phyloP scores from a whole-genome alignment of 1,139 yeast genomes.

The Protomyces gravidus region DNA sequence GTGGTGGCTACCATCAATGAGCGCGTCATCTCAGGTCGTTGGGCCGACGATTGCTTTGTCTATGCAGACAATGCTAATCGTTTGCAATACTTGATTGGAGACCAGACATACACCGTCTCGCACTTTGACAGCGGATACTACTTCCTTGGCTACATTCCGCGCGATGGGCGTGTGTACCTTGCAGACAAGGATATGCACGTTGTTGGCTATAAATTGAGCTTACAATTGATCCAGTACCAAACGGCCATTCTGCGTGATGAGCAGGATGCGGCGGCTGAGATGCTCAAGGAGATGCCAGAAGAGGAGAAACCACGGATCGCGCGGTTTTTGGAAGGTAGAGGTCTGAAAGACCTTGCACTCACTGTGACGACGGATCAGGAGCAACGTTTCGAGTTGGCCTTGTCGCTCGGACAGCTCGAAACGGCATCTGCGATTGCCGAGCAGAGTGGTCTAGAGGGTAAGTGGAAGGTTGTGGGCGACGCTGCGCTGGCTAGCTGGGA shows the following conservation, averaged over 20 bases:
- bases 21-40: slow-evolving; percentile 77
- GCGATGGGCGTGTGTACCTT: slow-evolving; percentile 83
- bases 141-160: slow-evolving; percentile 80
- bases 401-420: slow-evolving; percentile 60
- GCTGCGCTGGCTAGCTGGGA: slow-evolving; percentile 74
- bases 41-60: slow-evolving; percentile 95
- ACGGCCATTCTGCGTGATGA: slow-evolving; percentile 94
- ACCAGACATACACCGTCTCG: slow-evolving; percentile 83
- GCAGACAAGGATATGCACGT: slow-evolving; percentile 87
- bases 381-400: slow-evolving; percentile 78
- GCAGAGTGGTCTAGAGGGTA: slow-evolving; percentile 51
- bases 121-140: slow-evolving; percentile 89
- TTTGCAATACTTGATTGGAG: slow-evolving; percentile 91
- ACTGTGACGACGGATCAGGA: slow-evolving; percentile 78
- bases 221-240: slow-evolving; percentile 88
- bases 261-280: slow-evolving; percentile 63
- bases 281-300: slow-evolving; percentile 61
- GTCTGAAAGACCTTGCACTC: slow-evolving; percentile 74
- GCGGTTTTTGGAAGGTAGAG: slow-evolving; percentile 90
- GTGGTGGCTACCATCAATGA: slow-evolving; percentile 80
- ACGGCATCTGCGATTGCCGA: slow-evolving; percentile 71
- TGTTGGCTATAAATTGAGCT: slow-evolving; percentile 72
- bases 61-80: slow-evolving; percentile 83
- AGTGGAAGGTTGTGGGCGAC: slow-evolving; percentile 93
- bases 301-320: slow-evolving; percentile 76